These are phyloP conservation scores for Wickerhamomyces ciferrii DNA, from an alignment of 805 yeast species.

Conservation along the genomic window DNA sequence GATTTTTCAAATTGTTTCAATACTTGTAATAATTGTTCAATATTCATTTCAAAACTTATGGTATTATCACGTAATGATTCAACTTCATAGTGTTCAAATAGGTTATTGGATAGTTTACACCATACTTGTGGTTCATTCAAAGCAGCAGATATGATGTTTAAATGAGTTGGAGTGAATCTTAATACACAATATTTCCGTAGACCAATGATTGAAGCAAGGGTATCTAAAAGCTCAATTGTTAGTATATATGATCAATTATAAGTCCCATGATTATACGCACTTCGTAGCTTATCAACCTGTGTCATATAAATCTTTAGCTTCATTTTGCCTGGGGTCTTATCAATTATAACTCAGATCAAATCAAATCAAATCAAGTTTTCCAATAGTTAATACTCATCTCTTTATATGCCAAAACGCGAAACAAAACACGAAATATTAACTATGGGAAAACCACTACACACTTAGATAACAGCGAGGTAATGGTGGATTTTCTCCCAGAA, in stretches of 20 bases:
- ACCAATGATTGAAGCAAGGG: constrained; percentile 43
- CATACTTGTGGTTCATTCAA: constrained; percentile 62
- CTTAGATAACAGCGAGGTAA: too few relatives aligned
- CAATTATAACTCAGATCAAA: too few relatives aligned
- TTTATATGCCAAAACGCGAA: too few relatives aligned
- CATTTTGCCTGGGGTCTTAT: constrained; percentile 10
- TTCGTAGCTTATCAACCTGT: constrained; percentile 23
- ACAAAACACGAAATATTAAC: too few relatives aligned
- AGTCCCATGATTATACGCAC: constrained; percentile 9
- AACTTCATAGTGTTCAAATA: constrained; percentile 24
- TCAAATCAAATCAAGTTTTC: too few relatives aligned
- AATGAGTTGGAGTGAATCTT: constrained; percentile 44
- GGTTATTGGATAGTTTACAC: constrained; percentile 45
- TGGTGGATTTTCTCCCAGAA: too few relatives aligned
- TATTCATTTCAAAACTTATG: constrained; percentile 56
- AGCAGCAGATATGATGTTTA: constrained; percentile 47
- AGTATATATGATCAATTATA: background rate
- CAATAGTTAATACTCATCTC: too few relatives aligned
- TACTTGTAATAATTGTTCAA: constrained; percentile 55
- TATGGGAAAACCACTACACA: too few relatives aligned
- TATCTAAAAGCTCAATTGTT: constrained; percentile 21
- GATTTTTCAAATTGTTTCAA: constrained; percentile 51
- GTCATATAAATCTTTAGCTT: constrained; percentile 24
- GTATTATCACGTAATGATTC: constrained; percentile 47
- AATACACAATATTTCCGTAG: constrained; percentile 53